Percentiles rank a stretch among this genome's conserved stretches.
phyloP scores from a whole-genome alignment of 2,329 filamentous ascomycete genomes.

The Grosmannia clavigera region DNA sequence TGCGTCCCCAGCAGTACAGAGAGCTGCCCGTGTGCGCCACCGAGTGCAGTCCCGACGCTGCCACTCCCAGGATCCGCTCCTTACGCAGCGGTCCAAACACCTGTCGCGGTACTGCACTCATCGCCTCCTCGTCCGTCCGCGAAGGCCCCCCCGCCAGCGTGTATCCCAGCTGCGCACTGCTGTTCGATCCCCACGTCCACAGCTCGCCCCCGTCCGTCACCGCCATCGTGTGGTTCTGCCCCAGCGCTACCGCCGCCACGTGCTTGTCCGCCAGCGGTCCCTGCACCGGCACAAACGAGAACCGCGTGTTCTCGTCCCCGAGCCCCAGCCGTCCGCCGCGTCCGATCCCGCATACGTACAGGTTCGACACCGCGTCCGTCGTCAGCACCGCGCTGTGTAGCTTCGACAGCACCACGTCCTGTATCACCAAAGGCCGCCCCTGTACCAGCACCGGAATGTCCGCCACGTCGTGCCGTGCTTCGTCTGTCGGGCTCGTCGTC shows the following conservation, averaged over 20 bases:
- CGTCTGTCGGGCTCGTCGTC: neutral
- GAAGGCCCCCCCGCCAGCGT: slow-evolving; percentile 50
- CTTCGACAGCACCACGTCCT: slow-evolving; percentile 80
- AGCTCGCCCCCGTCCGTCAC: slow-evolving; percentile 78
- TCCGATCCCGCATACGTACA: slow-evolving; percentile 88
- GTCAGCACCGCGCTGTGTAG: slow-evolving; percentile 84
- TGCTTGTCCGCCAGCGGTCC: slow-evolving; percentile 63
- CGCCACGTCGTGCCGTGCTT: slow-evolving; percentile 16
- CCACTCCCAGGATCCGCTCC: slow-evolving; percentile 67
- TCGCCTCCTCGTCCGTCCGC: slow-evolving; percentile 59
- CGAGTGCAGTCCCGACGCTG: slow-evolving; percentile 84
- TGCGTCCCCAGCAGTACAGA: slow-evolving; percentile 90
- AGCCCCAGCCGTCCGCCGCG: slow-evolving; percentile 80
- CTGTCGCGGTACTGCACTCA: slow-evolving; percentile 70
- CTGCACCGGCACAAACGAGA: slow-evolving; percentile 73
- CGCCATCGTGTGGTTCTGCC: slow-evolving; percentile 83
- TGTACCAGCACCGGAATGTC: slow-evolving; percentile 63
- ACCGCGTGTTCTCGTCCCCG: slow-evolving; percentile 81
- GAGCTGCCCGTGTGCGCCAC: slow-evolving; percentile 73
- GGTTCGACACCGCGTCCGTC: slow-evolving; percentile 73
- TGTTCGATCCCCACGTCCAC: slow-evolving; percentile 90
- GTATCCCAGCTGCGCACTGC: slow-evolving; percentile 77
- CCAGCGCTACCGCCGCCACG: slow-evolving; percentile 66
- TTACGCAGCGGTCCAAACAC: slow-evolving; percentile 87
- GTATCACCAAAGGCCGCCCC: slow-evolving; percentile 60